phyloP scores from a whole-genome alignment of 2,329 filamentous ascomycete species.

The Arthroderma uncinatum region DNA sequence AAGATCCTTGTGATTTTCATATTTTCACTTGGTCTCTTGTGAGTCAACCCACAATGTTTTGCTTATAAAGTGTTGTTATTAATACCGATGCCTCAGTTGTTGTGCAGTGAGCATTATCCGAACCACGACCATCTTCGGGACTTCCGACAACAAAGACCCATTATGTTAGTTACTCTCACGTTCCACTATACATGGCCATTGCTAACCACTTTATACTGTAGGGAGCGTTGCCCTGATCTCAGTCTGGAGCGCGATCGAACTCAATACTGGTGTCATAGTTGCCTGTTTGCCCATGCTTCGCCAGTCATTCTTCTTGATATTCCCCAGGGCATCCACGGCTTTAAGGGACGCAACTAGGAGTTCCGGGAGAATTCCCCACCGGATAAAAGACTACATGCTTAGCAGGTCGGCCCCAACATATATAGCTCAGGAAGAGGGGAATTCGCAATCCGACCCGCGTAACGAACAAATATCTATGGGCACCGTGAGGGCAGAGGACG shows the following conservation, averaged over 20 bases:
- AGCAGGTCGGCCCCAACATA: background rate
- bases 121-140: constrained; percentile 22
- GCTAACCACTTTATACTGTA: constrained; percentile 7
- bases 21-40: constrained; percentile 20
- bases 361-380: background rate
- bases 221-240: constrained; percentile 25
- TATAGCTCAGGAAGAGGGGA: no score
- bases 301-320: constrained; percentile 19
- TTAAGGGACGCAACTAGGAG: background rate
- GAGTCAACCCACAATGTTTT: background rate
- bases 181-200: background rate
- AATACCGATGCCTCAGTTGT: constrained; percentile 5
- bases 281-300: constrained; percentile 32
- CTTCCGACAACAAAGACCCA: constrained; percentile 10
- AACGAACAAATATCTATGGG: background rate
- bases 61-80: background rate
- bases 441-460: background rate
- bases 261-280: constrained; percentile 28
- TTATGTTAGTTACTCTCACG: constrained; percentile 8
- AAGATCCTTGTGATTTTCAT: constrained; percentile 17
- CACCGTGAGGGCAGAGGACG: background rate
- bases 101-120: constrained; percentile 21
- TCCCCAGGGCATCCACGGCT: constrained; percentile 14
- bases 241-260: constrained; percentile 31
- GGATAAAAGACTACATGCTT: background rate